Evolutionary conservation across 2,329 filamentous ascomycete species (phyloP).

Genomic region (Tolypocladium paradoxum): DNA sequence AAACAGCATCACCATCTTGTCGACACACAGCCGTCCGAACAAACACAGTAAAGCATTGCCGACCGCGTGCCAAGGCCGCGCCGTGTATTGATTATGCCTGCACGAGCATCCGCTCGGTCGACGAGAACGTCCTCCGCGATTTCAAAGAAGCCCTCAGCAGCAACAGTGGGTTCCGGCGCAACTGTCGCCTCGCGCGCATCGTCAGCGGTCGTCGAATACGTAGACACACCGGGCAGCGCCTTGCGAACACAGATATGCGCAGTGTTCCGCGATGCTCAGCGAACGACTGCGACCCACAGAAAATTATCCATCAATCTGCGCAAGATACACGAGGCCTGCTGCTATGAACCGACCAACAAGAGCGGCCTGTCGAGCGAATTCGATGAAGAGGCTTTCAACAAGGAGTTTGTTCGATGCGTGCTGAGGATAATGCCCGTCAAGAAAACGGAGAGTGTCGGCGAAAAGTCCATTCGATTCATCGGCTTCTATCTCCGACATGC

Average conservation of each 20-base stretch:
- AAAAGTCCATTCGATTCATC: slow-evolving; percentile 75
- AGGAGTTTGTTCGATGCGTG: slow-evolving; percentile 74
- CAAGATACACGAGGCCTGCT: slow-evolving; percentile 83
- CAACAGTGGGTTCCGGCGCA: slow-evolving; percentile 26
- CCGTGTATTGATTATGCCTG: slow-evolving; percentile 31
- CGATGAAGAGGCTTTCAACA: slow-evolving; percentile 78
- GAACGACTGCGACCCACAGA: slow-evolving; percentile 78
- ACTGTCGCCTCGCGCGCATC: slow-evolving; percentile 37
- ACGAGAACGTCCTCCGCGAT: slow-evolving; percentile 31
- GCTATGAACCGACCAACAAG: slow-evolving; percentile 48
- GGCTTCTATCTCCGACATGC: slow-evolving; percentile 74
- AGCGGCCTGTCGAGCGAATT: slow-evolving; percentile 53
- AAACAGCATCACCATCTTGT: slow-evolving; percentile 9
- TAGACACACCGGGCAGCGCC: slow-evolving; percentile 59
- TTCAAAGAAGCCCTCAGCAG: slow-evolving; percentile 28
- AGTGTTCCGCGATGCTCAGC: slow-evolving; percentile 73
- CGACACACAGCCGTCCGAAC: neutral
- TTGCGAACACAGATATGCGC: slow-evolving; percentile 64
- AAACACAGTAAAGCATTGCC: neutral
- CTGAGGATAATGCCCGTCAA: slow-evolving; percentile 75
- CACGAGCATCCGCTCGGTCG: slow-evolving; percentile 35
- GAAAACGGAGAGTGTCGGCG: slow-evolving; percentile 82
- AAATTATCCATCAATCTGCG: slow-evolving; percentile 81
- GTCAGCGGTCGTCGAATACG: slow-evolving; percentile 58
- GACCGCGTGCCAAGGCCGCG: neutral